Base-by-base conservation (phyloP, 805 yeast species). In the Pichia deserticola region DNA sequence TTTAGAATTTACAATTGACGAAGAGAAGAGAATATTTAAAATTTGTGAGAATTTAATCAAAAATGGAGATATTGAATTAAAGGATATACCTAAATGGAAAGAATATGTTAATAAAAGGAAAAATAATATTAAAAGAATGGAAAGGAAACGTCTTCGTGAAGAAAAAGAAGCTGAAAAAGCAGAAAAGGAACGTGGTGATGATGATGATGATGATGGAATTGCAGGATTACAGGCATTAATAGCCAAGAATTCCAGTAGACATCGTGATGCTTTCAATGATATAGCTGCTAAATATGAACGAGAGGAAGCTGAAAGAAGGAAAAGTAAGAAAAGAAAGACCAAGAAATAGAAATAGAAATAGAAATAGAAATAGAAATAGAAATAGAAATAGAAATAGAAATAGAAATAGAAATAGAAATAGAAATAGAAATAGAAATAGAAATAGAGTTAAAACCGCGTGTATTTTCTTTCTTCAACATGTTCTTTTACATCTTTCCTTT, bases 21-120 rank as follows among this genome's bases (percentile, higher is more conserved):
- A 83, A 57, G 95, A 86, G 58, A 66, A 65, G 34, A 73, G 96
- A 37, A 72, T 86, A 41, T 77, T 75, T 49, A 63, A 62, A 2
- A 71, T 81, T 1, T 76, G 88, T 32, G 68, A 73, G 34, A 68
- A 69, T 12, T 68, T 81, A 39, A 64, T 77, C 13, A 62, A 62
- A 5, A 66, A 67, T 1, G 67, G 69, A 3, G 50, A 47, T 20
- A 25, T 47, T 5, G 69, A 69, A 20, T 47, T 61, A 7, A 66
- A 69, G 15, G 64, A 69, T 44, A 51, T 50, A 25, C 49, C 54
- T 1, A 34, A 45, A 15, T 68, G 77, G 52, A 70, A 66, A 7
- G 68, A 67, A 40, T 83, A 83, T 63, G 65, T 69, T 32, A 73
- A 75, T 51, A 73, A 77, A 3, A 68, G 86, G 37, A 66, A 69